Conservation (phyloP, 75 land plant species). For the Cryptomeria japonica region DNA sequence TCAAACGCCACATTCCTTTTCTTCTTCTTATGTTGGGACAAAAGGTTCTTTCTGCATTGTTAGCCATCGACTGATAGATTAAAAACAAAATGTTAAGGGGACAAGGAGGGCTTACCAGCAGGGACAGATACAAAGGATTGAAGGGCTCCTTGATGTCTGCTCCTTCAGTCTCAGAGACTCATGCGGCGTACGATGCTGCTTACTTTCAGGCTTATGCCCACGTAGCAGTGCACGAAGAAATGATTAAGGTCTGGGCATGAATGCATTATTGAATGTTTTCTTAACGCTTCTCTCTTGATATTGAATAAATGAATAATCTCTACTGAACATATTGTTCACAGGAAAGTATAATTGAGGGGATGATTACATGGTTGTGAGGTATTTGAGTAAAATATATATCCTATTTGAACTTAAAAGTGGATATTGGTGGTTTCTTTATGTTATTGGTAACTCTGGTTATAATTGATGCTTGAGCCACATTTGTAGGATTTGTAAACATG, state of each 20-base stretch:
- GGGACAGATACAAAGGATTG: not conserved
- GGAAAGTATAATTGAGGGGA: not conserved
- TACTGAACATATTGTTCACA: not conserved
- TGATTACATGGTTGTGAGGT: not conserved
- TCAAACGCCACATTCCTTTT: not conserved
- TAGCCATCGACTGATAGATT: not conserved
- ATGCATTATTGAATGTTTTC: too few species aligned
- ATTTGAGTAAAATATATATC: too few species aligned
- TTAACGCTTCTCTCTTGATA: too few species aligned
- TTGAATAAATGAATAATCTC: too few species aligned
- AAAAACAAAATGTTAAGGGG: not conserved
- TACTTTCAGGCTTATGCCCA: constrained; percentile 88
- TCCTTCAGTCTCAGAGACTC: not conserved
- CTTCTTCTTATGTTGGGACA: not conserved
- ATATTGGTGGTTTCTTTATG: too few species aligned
- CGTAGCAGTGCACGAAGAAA: constrained; percentile 92
- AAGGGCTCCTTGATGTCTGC: not conserved
- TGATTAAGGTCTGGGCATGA: constrained; percentile 73
- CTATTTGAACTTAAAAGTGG: too few species aligned
- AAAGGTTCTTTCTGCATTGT: not conserved
- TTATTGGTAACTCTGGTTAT: too few species aligned
- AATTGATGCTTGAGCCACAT: too few species aligned
- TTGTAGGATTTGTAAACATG: too few species aligned
- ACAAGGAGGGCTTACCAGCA: not conserved
- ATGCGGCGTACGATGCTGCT: constrained; percentile 44